Evolutionary conservation across 106 monocot genomes (phyloP).

Genomic region (Acorus gramineus): DNA sequence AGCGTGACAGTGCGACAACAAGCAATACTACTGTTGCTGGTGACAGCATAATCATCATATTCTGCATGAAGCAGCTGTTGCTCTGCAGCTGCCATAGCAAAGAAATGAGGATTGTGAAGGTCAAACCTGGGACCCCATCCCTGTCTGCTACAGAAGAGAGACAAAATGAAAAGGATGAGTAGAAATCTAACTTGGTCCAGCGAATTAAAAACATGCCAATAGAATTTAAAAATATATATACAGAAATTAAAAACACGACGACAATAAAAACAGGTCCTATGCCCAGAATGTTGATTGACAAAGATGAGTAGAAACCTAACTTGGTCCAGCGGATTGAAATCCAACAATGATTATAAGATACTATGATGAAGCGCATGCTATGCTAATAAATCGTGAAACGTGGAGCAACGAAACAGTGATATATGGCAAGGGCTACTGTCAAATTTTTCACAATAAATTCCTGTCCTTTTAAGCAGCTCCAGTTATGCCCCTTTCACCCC

Average conservation of each 20-base stretch:
- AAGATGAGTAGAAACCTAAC: too few relatives aligned
- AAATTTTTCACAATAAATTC: too few relatives aligned
- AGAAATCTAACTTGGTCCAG: background rate
- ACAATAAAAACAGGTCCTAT: background rate
- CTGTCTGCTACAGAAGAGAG: slow-evolving; percentile 31
- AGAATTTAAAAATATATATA: background rate
- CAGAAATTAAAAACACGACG: background rate
- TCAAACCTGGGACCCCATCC: slow-evolving; percentile 60
- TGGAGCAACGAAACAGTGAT: too few relatives aligned
- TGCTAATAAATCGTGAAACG: too few relatives aligned
- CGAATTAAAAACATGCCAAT: background rate
- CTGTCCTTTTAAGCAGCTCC: too few relatives aligned
- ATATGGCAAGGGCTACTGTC: too few relatives aligned
- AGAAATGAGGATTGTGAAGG: slow-evolving; percentile 61
- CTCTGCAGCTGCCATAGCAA: slow-evolving; percentile 75
- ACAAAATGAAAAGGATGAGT: background rate
- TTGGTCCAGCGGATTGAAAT: too few relatives aligned
- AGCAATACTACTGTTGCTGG: slow-evolving; percentile 45
- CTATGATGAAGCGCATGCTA: too few relatives aligned
- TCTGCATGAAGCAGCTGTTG: slow-evolving; percentile 69
- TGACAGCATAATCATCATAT: slow-evolving; percentile 61
- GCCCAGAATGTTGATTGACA: too few relatives aligned
- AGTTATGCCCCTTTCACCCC: too few relatives aligned
- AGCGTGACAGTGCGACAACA: slow-evolving; percentile 72
- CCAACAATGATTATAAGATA: too few relatives aligned